These are phyloP conservation scores for Debaryomyces nepalensis DNA, from an alignment of 1,139 yeast species.

Conservation along the genomic window DNA sequence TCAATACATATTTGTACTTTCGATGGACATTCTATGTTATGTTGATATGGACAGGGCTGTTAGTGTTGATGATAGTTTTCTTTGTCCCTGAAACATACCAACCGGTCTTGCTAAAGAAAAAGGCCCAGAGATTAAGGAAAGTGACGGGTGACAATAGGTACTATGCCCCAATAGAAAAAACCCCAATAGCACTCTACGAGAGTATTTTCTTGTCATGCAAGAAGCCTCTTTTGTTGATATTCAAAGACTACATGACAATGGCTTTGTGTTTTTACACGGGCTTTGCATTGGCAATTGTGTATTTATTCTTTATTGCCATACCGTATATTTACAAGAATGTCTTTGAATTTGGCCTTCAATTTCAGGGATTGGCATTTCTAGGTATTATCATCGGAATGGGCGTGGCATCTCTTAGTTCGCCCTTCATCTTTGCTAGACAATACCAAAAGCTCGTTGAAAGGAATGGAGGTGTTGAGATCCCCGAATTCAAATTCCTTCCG, in stretches of 20 bases:
- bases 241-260: conserved; percentile 65
- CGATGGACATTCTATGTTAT: conserved; percentile 34
- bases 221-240: conserved; percentile 58
- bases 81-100: conserved; percentile 28
- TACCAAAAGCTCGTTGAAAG: conserved; percentile 26
- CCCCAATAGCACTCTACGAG: conserved; percentile 26
- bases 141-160: conserved; percentile 28
- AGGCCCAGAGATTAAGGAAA: conserved; percentile 23
- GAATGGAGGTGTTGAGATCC: conserved; percentile 39
- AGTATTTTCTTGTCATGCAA: conserved; percentile 45
- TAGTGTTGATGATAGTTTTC: conserved; percentile 22
- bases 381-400: conserved; percentile 57
- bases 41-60: conserved; percentile 28
- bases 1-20: conserved; percentile 26
- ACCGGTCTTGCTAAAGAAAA: conserved; percentile 22
- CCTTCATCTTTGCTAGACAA: conserved; percentile 27
- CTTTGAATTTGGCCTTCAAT: conserved; percentile 43
- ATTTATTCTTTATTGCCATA: conserved; percentile 65
- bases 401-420: conserved; percentile 28
- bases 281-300: conserved; percentile 60
- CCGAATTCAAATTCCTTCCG: conserved; percentile 44
- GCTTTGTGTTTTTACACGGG: conserved; percentile 67
- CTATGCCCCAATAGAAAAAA: conserved; percentile 54
- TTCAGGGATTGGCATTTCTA: conserved; percentile 54
- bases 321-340: conserved; percentile 58